Evolutionary conservation across 225 moss, liverwort and hornwort genomes (phyloP), one percentile per base, ranked within the genome.

Genomic region (Anthoceros angustus): DNA sequence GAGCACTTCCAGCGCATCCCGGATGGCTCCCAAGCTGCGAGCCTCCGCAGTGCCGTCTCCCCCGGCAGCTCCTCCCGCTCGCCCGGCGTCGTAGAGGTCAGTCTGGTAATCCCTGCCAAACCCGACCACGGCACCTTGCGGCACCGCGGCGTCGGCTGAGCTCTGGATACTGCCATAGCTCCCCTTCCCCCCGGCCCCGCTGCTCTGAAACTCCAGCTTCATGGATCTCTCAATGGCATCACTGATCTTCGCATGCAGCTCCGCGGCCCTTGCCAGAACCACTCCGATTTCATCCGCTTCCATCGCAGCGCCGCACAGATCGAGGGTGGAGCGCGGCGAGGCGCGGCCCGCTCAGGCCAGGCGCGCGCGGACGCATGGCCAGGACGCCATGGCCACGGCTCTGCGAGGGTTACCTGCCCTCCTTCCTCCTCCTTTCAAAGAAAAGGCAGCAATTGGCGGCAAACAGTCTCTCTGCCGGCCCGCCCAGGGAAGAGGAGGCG

Each of bases 241-340:
- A 48, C 82, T 91, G 60, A 95, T 90, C 85, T 91, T 95, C 43
- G 80, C 71, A 45, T 95, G 94, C 24, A 95, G 77, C 82, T 90
- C 94, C 38, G 88, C 90, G 21, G 93, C 93, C 71, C 87, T 85
- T 12, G 90, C 81, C 67, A 94, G 68, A 25, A 94, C 90, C 42
- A 94, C 93, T 40, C 90, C 86, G 45, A 94, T 90, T 77, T 90
- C 94, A 67, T 86, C 89, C 66, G 84, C 85, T 73, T 93, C 93
- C 89, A 89, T 93, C 16, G 11, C 64, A 9, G 38, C 16, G 45
- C 2, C 0, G 45, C 11, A 48, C 2, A 48, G 5, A 32, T 32
- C 4, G 32, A 32, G 32, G 32, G 32, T 4, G 32, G 1, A 32
- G 32, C 32, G 32, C 32, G 32, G 4, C 32, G 32, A 32, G 32